Evolutionary conservation across 345 rosid genomes (phyloP).

Genomic region (Lepidium didymum): DNA sequence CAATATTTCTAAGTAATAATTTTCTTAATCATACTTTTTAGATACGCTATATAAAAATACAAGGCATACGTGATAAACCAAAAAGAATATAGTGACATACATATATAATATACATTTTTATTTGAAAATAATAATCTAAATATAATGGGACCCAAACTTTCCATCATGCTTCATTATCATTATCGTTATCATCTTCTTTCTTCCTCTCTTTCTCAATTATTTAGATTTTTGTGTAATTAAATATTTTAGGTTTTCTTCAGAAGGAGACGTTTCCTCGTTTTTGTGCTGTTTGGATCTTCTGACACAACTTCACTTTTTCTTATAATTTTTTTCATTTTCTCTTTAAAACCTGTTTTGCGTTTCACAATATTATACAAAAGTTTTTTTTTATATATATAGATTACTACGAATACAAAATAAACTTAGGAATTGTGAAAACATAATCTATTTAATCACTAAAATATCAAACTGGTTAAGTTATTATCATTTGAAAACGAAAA

Average conservation of each 20-base stretch:
- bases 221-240: slow-evolving; percentile 26
- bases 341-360: background rate
- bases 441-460: background rate
- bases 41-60: background rate
- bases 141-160: slow-evolving; percentile 12
- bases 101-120: background rate
- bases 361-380: background rate
- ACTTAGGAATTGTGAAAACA: background rate
- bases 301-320: slow-evolving; percentile 37
- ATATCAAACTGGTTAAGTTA: background rate
- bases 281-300: slow-evolving; percentile 62
- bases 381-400: background rate
- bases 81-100: background rate
- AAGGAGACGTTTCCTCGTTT: slow-evolving; percentile 86
- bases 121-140: background rate
- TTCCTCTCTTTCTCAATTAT: slow-evolving; percentile 18
- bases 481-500: background rate
- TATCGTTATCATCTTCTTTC: slow-evolving; percentile 31
- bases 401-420: background rate
- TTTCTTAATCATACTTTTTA: background rate
- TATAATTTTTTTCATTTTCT: slow-evolving; percentile 6
- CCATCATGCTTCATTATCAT: slow-evolving; percentile 27
- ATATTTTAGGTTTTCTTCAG: slow-evolving; percentile 35
- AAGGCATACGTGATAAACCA: background rate
- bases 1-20: background rate